Evolutionary conservation across 495 filamentous ascomycete species (phyloP).

Genomic region (Endocarpon pusillum): DNA sequence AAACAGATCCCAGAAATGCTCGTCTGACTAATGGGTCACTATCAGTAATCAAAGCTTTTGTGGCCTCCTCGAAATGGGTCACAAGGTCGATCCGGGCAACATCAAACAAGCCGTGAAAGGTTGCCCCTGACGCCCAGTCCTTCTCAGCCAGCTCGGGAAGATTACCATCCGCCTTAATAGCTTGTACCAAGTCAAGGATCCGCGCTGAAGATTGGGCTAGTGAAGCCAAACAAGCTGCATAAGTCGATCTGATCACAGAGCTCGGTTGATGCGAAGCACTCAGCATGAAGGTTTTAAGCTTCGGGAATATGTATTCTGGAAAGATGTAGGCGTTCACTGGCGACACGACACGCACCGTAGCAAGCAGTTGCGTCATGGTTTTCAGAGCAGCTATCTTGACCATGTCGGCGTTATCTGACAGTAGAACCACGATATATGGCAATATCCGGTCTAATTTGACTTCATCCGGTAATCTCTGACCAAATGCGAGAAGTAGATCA

Average conservation of each 20-base stretch:
- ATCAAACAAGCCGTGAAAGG: conserved; percentile 71
- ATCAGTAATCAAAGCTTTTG: conserved; percentile 79
- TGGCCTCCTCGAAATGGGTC: conserved; percentile 67
- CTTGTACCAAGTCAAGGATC: conserved; percentile 83
- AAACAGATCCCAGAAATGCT: conserved; percentile 86
- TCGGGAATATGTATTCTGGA: conserved; percentile 81
- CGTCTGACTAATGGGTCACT: conserved; percentile 72
- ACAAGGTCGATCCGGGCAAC: conserved; percentile 59
- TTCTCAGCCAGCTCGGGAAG: conserved; percentile 43
- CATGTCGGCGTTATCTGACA: conserved; percentile 64
- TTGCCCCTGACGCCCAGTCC: conserved; percentile 50
- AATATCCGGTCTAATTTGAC: conserved; percentile 90
- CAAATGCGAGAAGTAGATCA: conserved; percentile 83
- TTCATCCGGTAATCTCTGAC: conserved; percentile 83
- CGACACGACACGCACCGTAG: conserved; percentile 71
- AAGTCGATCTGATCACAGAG: conserved; percentile 65
- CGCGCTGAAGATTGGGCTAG: conserved; percentile 75
- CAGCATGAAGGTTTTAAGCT: conserved; percentile 54
- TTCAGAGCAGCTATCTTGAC: conserved; percentile 75
- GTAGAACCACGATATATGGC: conserved; percentile 66
- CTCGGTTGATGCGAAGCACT: conserved; percentile 37
- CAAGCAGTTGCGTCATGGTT: conserved; percentile 71
- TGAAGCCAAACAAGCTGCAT: conserved; percentile 81
- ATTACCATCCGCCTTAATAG: conserved; percentile 68
- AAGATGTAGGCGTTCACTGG: conserved; percentile 93